A percentile compares a stretch with the other conserved stretches of the same genome.
These are phyloP conservation scores for Aspergillus oerlinghausenensis DNA, from an alignment of 2,329 filamentous ascomycete genomes.

Conservation along the genomic window DNA sequence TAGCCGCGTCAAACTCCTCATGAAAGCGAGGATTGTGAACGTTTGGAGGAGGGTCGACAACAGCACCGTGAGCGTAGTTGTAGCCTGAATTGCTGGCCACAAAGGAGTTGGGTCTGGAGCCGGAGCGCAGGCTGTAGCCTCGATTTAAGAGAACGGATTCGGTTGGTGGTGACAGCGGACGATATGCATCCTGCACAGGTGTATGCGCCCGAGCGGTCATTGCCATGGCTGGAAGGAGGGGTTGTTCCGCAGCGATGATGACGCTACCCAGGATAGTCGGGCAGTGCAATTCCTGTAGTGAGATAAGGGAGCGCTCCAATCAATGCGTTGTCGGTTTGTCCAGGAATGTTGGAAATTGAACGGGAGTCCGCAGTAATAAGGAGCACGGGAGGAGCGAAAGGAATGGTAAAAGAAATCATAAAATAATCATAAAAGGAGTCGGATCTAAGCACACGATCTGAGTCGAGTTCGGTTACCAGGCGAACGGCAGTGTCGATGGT, in stretches of 20 bases:
- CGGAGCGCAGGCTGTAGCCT: constrained; percentile 28
- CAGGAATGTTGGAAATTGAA: not conserved
- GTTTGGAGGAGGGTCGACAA: constrained; percentile 27
- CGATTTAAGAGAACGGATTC: constrained; percentile 28
- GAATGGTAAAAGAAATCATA: not conserved
- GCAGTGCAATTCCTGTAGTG: not conserved
- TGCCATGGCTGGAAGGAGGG: constrained; percentile 27
- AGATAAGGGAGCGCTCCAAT: not conserved
- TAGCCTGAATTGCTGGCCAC: constrained; percentile 33
- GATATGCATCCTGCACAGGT: constrained; percentile 37
- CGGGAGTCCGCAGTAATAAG: not conserved
- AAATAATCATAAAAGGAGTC: not conserved
- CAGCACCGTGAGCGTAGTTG: constrained; percentile 31
- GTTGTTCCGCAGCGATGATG: constrained; percentile 2
- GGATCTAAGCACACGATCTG: not conserved
- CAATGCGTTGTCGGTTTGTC: not conserved
- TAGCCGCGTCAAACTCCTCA: constrained; percentile 35
- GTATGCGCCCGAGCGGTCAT: constrained; percentile 36
- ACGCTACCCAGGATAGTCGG: not conserved
- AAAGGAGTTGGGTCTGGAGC: constrained; percentile 40
- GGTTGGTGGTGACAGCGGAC: constrained; percentile 23
- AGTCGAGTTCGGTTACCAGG: constrained; percentile 26
- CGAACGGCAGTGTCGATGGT: constrained; percentile 18
- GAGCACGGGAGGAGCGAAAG: not conserved
- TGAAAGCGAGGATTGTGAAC: constrained; percentile 36